Evolutionary conservation across 371 early-diverging fungal genomes (phyloP).

Genomic region (Rhizopus sp.): DNA sequence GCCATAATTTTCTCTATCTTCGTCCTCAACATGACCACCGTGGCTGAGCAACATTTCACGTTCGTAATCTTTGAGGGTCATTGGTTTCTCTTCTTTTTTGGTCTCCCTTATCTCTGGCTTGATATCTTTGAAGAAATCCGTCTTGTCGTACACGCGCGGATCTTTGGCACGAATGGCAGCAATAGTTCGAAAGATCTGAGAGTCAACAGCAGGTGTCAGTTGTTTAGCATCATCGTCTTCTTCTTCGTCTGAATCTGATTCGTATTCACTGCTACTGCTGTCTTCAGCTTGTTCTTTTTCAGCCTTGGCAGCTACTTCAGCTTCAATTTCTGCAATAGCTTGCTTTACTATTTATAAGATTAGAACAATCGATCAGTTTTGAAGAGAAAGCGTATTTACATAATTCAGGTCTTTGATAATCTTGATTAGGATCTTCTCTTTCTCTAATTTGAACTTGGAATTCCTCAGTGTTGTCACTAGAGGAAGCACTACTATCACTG

Average conservation of each 20-base stretch:
- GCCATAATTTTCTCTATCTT: constrained; percentile 48
- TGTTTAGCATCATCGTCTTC: constrained; percentile 91
- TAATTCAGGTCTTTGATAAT: constrained; percentile 25
- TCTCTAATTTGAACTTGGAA: constrained; percentile 20
- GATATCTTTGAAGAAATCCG: constrained; percentile 65
- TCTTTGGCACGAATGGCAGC: constrained; percentile 77
- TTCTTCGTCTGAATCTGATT: constrained; percentile 47
- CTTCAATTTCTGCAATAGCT: constrained; percentile 28
- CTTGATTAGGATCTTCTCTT: constrained; percentile 12
- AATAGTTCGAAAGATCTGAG: constrained; percentile 90
- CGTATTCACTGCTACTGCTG: constrained; percentile 9
- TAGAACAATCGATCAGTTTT: not conserved
- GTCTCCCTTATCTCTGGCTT: constrained; percentile 61
- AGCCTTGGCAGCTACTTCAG: constrained; percentile 21
- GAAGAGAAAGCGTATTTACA: constrained; percentile 13
- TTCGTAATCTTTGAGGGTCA: constrained; percentile 80
- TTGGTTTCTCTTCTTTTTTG: constrained; percentile 53
- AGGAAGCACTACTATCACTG: not conserved
- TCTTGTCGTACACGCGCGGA: constrained; percentile 81
- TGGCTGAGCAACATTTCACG: constrained; percentile 71
- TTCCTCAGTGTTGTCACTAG: not conserved
- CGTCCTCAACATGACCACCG: constrained; percentile 64
- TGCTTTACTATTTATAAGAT: constrained; percentile 14
- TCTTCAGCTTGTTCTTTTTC: constrained; percentile 3
- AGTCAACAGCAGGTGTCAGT: constrained; percentile 87